Evolutionary conservation across 192 early-diverging fungal species (phyloP), one percentile per base, ranked within the genome.

Genomic region (Coemansia sp.): DNA sequence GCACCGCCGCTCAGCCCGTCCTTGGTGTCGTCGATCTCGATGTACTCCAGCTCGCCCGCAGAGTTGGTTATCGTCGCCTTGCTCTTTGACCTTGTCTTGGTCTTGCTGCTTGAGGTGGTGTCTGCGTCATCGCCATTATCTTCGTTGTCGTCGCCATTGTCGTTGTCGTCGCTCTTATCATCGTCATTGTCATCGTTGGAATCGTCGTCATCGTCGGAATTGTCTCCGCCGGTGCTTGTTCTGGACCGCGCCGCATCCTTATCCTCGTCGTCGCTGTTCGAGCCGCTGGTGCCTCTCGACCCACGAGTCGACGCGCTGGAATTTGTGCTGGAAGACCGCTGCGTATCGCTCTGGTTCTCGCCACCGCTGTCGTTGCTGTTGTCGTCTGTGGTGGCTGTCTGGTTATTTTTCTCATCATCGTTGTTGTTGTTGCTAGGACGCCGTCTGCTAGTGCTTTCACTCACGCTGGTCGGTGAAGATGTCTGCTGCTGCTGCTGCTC

Each of bases 1-100:
- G 41, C 61, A 6, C 61, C 61, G 61, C 61, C 61, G 61, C 37
- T 63, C 61, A 63, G 37, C 20, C 39, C 61, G 61, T 38, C 61
- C 18, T 17, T 43, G 32, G n/a, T 3, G 20, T 63, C 41, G 0
- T 48, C 61, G 43, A 56, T 56, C 8, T 56, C 39, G 39, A 41
- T 41, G 39, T 41, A 41, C 39, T 41, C 39, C 39, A 41, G 39
- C 39, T 54, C 18, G 18, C 52, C 52, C 52, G 52, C 52, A 18
- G 52, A 54, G 52, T 54, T 54, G 52, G 56, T 58, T 34, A 35
- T 28, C 56, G 34, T 58, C 12, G 22, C 32, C 9, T 6, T 61
- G 34, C 37, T 8, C 60, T 61, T 36, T 39, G 60, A 18, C 38
- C n/a, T 61, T 12, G 60, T 41, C 60, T 2, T 17, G n/a, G 36